Evolutionary conservation across 768 basidiomycete species (phyloP).

Genomic region (Pisolithus orientalis): DNA sequence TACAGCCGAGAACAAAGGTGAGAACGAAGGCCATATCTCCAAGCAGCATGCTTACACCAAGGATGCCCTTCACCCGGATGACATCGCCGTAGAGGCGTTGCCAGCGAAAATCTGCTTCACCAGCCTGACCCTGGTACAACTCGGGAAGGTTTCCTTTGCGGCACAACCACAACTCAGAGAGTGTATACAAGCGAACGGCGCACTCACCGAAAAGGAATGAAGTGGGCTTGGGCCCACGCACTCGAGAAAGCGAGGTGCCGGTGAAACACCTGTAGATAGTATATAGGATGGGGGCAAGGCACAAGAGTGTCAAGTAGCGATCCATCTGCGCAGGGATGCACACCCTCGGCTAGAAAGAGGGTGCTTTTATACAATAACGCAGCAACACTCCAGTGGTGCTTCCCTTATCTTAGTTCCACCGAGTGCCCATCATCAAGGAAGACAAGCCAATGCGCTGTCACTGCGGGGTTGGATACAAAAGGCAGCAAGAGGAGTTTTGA

Average conservation of each 20-base stretch:
- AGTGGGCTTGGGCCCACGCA: conserved; percentile 3
- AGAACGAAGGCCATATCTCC: background rate
- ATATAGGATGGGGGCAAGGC: background rate
- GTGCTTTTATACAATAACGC: background rate
- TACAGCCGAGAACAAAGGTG: conserved; percentile 13
- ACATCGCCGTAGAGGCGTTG: conserved; percentile 23
- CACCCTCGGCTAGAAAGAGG: background rate
- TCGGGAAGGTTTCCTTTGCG: conserved; percentile 26
- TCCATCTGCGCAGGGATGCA: background rate
- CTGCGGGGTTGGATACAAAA: too few species aligned
- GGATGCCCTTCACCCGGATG: conserved; percentile 21
- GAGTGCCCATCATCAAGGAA: too few species aligned
- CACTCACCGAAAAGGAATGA: conserved; percentile 6
- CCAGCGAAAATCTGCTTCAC: conserved; percentile 24
- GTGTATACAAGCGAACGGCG: background rate
- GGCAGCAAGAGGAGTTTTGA: too few species aligned
- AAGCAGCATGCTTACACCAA: conserved; percentile 16
- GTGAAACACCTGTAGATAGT: background rate
- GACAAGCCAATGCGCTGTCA: background rate
- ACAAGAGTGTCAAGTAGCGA: background rate
- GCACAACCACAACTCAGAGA: background rate
- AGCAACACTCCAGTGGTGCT: background rate
- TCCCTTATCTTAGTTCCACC: too few species aligned
- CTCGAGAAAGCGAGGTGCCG: background rate
- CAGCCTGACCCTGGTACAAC: conserved; percentile 22